These are phyloP conservation scores for Ustulina deusta DNA, from an alignment of 2,329 filamentous ascomycete genomes.

Conservation along the genomic window DNA sequence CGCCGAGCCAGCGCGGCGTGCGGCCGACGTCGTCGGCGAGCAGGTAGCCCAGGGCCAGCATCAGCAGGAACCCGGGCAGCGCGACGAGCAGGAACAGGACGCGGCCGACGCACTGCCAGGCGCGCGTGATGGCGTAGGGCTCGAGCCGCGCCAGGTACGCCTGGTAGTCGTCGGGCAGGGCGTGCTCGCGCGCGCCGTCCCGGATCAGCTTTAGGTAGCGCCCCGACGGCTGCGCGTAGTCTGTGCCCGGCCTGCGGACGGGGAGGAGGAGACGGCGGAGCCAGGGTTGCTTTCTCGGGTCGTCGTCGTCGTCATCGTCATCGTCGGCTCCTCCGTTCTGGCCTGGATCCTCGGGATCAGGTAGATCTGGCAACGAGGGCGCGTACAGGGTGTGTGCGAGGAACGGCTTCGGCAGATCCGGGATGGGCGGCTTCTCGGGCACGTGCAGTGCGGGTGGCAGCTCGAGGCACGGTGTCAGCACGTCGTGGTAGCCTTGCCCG, in stretches of 20 bases:
- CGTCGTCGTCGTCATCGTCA: conserved; percentile 34
- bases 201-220: conserved; percentile 86
- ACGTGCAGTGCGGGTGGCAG: conserved; percentile 71
- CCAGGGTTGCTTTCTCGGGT: conserved; percentile 55
- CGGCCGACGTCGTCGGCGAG: conserved; percentile 72
- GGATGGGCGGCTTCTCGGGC: conserved; percentile 70
- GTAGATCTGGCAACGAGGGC: conserved; percentile 61
- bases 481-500: conserved; percentile 84
- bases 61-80: conserved; percentile 67
- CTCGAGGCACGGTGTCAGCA: conserved; percentile 81
- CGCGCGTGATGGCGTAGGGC: conserved; percentile 76
- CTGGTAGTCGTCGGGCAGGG: conserved; percentile 82
- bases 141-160: conserved; percentile 76
- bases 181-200: conserved; percentile 82
- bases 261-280: conserved; percentile 60
- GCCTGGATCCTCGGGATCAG: conserved; percentile 33
- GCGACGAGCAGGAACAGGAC: conserved; percentile 71
- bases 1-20: conserved; percentile 74
- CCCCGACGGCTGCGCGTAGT: conserved; percentile 83
- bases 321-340: conserved; percentile 25
- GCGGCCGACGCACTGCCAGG: conserved; percentile 74
- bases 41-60: conserved; percentile 55
- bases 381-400: conserved; percentile 87
- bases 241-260: conserved; percentile 69
- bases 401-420: conserved; percentile 71